Evolutionary conservation across 352 stramenopile species (phyloP).

Genomic region (Globisporangium orthogonon): DNA sequence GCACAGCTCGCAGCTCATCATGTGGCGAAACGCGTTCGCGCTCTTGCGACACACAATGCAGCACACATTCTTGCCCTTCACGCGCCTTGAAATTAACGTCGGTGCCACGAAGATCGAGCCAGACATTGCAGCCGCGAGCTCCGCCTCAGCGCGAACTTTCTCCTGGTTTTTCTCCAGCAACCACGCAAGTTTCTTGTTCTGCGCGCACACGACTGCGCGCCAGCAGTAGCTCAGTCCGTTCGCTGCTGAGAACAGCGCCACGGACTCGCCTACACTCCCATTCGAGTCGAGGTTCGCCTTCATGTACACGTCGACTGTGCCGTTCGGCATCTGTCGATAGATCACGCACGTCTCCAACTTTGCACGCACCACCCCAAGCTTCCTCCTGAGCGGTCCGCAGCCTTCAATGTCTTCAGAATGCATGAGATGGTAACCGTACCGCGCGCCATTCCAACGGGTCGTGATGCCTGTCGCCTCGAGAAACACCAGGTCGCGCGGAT

Average conservation of each 20-base stretch:
- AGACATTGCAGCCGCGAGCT: neutral
- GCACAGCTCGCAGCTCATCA: slow-evolving; percentile 10
- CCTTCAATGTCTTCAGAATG: slow-evolving; percentile 18
- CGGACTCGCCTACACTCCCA: slow-evolving; percentile 4
- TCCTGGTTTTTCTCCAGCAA: slow-evolving; percentile 4
- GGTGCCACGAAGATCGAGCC: neutral
- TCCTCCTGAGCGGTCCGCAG: neutral
- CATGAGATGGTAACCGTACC: slow-evolving; percentile 49
- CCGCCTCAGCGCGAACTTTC: neutral
- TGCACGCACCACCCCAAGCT: neutral
- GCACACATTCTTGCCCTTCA: slow-evolving; percentile 10
- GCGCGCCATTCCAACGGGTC: slow-evolving; percentile 22
- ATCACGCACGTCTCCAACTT: slow-evolving; percentile 8
- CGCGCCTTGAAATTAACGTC: neutral
- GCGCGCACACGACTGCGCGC: slow-evolving; percentile 12
- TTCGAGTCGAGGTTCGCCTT: slow-evolving; percentile 12
- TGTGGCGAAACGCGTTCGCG: slow-evolving; percentile 5
- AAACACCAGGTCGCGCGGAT: slow-evolving; percentile 26
- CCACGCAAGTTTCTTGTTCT: slow-evolving; percentile 18
- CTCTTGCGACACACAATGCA: slow-evolving; percentile 11
- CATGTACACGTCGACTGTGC: slow-evolving; percentile 20
- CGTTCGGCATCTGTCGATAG: slow-evolving; percentile 7
- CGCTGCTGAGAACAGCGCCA: slow-evolving; percentile 9
- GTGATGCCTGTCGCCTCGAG: slow-evolving; percentile 24
- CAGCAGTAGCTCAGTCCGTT: slow-evolving; percentile 15